Evolutionary conservation across 1,284 basidiomycete species (phyloP), one percentile per base, ranked within the genome.

Genomic region (Ceratobasidium sp.): DNA sequence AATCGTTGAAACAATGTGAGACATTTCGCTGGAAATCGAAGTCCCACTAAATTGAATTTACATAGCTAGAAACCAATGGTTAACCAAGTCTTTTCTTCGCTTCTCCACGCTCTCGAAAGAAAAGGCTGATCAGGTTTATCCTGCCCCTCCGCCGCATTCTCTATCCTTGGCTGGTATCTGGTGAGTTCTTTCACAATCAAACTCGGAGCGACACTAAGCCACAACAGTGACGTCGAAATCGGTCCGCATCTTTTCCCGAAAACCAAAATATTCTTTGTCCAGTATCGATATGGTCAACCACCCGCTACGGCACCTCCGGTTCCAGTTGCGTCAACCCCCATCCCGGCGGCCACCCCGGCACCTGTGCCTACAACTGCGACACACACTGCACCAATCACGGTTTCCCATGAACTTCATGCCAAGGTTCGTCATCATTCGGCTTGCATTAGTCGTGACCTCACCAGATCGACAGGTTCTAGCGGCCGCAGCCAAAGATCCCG

Each of bases 401-500:
- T 67, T 12, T 67, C 64, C 8, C 64, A 67, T 34, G 64, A 67
- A 29, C 38, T 67, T 31, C 64, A 67, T 20, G 52, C 64, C 25
- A 53, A 54, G 40, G 64, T 67, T 22, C n/a, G 64, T 42, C 20
- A 3, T 20, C 38, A 32, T 40, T 49, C 43, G 35, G 4, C n/a
- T 25, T 35, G 29, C n/a, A 40, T 38, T 27, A 20, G 20, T 49
- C 20, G 20, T 25, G 31, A 49, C 10, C 15, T 22, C 35, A 38
- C 34, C 29, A 25, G 20, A 34, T 8, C 3, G 47, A n/a, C 32
- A 67, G 64, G 64, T 67, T 20, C 64, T 67, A 13, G 64, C 64
- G 27, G 64, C 64, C 50, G 64, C 64, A 52, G 64, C 64, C 31
- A 67, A 67, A 55, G 64, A 67, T 50, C 64, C 64, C 29, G 64